Percentiles rank a stretch among this genome's conserved stretches.
Conservation (phyloP, 2,329 filamentous ascomycete species). For the Fusarium decemcellulare region DNA sequence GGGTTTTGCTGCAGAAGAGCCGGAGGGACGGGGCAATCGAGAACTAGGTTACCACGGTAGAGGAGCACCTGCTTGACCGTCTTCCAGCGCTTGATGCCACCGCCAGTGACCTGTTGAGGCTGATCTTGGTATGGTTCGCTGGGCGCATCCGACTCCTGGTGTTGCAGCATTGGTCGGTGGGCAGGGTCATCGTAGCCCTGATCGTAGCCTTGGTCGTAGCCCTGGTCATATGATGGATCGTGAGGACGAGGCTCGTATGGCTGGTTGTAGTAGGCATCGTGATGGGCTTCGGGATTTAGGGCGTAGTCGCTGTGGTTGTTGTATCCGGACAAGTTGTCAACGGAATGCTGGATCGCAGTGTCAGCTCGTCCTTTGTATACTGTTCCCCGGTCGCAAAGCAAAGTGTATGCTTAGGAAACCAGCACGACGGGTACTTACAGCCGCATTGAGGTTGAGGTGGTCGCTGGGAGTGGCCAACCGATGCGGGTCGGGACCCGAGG, state of each 20-base stretch:
- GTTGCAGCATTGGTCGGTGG: slow-evolving; percentile 81
- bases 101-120: slow-evolving; percentile 52
- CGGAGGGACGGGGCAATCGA: slow-evolving; percentile 96
- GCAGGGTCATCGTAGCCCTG: slow-evolving; percentile 80
- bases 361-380: slow-evolving; percentile 16
- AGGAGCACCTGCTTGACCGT: slow-evolving; percentile 98
- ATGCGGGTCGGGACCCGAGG: slow-evolving; percentile 42
- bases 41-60: slow-evolving; percentile 95
- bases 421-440: slow-evolving; percentile 68
- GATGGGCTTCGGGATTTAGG: slow-evolving; percentile 49
- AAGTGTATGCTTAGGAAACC: neutral
- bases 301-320: slow-evolving; percentile 63
- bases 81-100: slow-evolving; percentile 87
- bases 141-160: slow-evolving; percentile 64
- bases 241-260: slow-evolving; percentile 80
- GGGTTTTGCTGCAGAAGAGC: slow-evolving; percentile 88
- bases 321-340: slow-evolving; percentile 65
- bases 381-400: neutral
- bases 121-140: slow-evolving; percentile 63
- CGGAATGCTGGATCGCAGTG: slow-evolving; percentile 60
- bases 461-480: slow-evolving; percentile 76
- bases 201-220: slow-evolving; percentile 74
- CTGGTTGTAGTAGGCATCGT: slow-evolving; percentile 88
- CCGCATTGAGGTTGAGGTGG: slow-evolving; percentile 85
- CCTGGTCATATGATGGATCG: slow-evolving; percentile 70